Evolutionary conservation across 306 rosid species (phyloP), one percentile per base, ranked within the genome.

Genomic region (Medicago ruthenica): DNA sequence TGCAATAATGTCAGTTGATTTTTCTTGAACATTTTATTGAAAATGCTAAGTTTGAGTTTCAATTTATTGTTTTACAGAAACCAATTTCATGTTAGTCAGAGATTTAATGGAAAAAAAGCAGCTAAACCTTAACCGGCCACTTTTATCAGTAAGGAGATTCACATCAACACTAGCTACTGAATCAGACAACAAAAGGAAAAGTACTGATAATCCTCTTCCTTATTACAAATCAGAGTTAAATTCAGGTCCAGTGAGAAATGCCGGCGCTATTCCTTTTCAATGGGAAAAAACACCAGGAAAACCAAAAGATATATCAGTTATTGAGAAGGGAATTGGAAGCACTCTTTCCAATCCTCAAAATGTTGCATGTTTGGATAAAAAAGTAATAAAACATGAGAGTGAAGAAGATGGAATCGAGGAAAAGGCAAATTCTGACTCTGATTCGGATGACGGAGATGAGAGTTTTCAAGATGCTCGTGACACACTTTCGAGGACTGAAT

Each of bases 281-380:
- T 95, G 99, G 97, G 99, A 95, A 83, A 80, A 86, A 61, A 81
- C 83, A 17, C 99, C 99, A 3, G 97, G 99, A 76, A 89, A 48
- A 73, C 99, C 97, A 2, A 95, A 90, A 71, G 89, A 87, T 81
- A 22, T 58, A 12, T 58, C 34, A 22, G 63, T 58, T 54, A 54
- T 54, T 18, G 60, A 54, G 21, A 18, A 21, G 7, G 60, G 10
- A 18, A 37, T 44, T 44, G 50, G 50, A 44, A 44, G n/a, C 50
- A 11, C 12, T 44, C 6, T 44, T 44, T 44, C n/a, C 50, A 12
- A 6, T 6, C 14, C 48, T 44, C 48, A 44, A 44, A 44, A 44
- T 44, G 15, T 12, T 17, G 80, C 77, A 61, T 61, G 73, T 59
- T 57, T 76, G 72, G 74, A 82, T 67, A 79, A 80, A 67, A 73